Percentiles rank a stretch among this genome's conserved stretches.
These are phyloP conservation scores for Exophiala bonariae DNA, from an alignment of 2,329 filamentous ascomycete species.

Conservation along the genomic window DNA sequence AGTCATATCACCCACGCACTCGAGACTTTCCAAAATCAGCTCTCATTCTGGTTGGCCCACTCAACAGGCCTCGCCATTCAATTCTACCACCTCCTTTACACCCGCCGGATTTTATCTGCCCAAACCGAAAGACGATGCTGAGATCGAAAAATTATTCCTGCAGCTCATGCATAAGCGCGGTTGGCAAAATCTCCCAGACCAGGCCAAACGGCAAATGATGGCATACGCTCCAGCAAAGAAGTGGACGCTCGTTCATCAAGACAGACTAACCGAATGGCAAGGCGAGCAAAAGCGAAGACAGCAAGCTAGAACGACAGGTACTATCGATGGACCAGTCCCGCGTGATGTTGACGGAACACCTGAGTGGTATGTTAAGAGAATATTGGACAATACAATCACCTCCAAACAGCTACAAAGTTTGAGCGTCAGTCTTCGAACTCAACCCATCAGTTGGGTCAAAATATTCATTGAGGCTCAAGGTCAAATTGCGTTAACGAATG, in stretches of 20 bases:
- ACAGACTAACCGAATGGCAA: constrained; percentile 89
- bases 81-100: constrained; percentile 50
- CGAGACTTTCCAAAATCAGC: constrained; percentile 40
- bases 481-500: constrained; percentile 91
- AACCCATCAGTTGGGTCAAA: constrained; percentile 97
- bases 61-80: constrained; percentile 48
- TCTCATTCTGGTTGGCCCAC: constrained; percentile 43
- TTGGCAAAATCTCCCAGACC: constrained; percentile 95
- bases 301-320: constrained; percentile 70
- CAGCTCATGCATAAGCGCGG: constrained; percentile 96
- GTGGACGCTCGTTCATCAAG: constrained; percentile 95
- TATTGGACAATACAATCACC: constrained; percentile 93
- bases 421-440: constrained; percentile 90
- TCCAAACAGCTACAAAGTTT: constrained; percentile 88
- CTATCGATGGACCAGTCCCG: constrained; percentile 60
- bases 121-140: constrained; percentile 74
- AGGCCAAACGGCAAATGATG: constrained; percentile 92
- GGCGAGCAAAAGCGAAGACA: constrained; percentile 86
- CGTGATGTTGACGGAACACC: constrained; percentile 93
- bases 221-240: constrained; percentile 93
- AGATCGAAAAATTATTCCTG: constrained; percentile 89
- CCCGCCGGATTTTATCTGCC: constrained; percentile 63
- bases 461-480: constrained; percentile 96
- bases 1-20: constrained; percentile 36
- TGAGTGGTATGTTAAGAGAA: constrained; percentile 96